A percentile compares a stretch with the other conserved stretches of the same genome.
These are phyloP conservation scores for Xerocomus brunneocitrinus DNA, from an alignment of 768 basidiomycete genomes.

Conservation along the genomic window DNA sequence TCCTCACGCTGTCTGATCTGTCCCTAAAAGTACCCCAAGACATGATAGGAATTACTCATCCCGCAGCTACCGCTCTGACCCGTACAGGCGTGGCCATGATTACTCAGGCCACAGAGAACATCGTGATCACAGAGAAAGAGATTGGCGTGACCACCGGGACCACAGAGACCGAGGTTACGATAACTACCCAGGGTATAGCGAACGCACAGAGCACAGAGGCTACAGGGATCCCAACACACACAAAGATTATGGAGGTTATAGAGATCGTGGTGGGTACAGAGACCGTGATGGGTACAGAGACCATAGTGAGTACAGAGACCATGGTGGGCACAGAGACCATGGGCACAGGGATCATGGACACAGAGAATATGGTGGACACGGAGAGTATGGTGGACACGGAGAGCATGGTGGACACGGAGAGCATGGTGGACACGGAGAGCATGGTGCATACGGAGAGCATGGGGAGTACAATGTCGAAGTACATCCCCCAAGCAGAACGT, in stretches of 20 bases:
- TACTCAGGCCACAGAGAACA: slow-evolving; percentile 19
- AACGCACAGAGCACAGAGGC: slow-evolving; percentile 13
- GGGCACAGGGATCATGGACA: slow-evolving; percentile 11
- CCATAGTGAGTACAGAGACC: background rate
- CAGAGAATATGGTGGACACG: slow-evolving; percentile 7
- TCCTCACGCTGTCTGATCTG: background rate
- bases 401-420: slow-evolving; percentile 1
- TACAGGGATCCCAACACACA: slow-evolving; percentile 7
- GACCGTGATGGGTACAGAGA: slow-evolving; percentile 5
- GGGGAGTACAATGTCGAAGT: slow-evolving; percentile 14
- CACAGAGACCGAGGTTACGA: slow-evolving; percentile 16
- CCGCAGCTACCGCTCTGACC: slow-evolving; percentile 20
- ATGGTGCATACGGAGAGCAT: slow-evolving; percentile 15
- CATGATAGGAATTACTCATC: slow-evolving; percentile 25
- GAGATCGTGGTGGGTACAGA: slow-evolving; percentile 10
- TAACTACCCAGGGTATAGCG: slow-evolving; percentile 13
- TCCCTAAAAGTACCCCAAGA: slow-evolving; percentile 8
- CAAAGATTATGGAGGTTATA: slow-evolving; percentile 8
- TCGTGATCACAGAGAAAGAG: slow-evolving; percentile 20
- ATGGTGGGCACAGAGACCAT: slow-evolving; percentile 14
- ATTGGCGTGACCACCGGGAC: slow-evolving; percentile 18
- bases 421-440: slow-evolving; percentile 1
- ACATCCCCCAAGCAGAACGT: slow-evolving; percentile 15
- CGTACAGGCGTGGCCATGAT: slow-evolving; percentile 22
- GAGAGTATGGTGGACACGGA: slow-evolving; percentile 3